These are phyloP conservation scores for Penicillium decumbens DNA, from an alignment of 2,329 filamentous ascomycete genomes.

Conservation along the genomic window DNA sequence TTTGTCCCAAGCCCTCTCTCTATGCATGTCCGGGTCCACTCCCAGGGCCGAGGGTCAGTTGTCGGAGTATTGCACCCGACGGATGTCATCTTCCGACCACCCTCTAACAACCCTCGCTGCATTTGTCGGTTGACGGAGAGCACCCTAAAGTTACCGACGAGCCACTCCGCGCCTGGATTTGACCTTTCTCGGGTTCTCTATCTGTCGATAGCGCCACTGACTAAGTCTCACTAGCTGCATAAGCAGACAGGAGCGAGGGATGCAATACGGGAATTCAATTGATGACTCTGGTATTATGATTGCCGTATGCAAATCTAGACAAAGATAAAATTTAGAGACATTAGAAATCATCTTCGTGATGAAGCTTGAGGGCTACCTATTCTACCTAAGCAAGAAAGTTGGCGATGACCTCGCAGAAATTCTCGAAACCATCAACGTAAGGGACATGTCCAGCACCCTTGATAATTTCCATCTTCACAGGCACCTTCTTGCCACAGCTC, in stretches of 20 bases:
- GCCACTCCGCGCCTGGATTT: too few species aligned
- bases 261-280: background rate
- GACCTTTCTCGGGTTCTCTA: too few species aligned
- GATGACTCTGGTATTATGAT: background rate
- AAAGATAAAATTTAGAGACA: slow-evolving; percentile 1
- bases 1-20: background rate
- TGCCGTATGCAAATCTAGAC: slow-evolving; percentile 1
- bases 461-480: slow-evolving; percentile 6
- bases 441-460: slow-evolving; percentile 6
- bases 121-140: background rate
- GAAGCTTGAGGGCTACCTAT: background rate
- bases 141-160: background rate
- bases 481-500: slow-evolving; percentile 6
- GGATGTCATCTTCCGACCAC: background rate
- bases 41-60: background rate
- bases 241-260: too few species aligned
- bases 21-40: background rate
- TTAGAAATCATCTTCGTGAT: background rate
- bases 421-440: slow-evolving; percentile 6
- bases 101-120: background rate
- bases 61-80: slow-evolving; percentile 8
- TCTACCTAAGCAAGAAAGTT: slow-evolving; percentile 3
- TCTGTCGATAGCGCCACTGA: too few species aligned
- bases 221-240: too few species aligned
- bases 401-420: slow-evolving; percentile 5